These are phyloP conservation scores for Tulasnella calospora DNA, from an alignment of 768 basidiomycete species.

Conservation along the genomic window DNA sequence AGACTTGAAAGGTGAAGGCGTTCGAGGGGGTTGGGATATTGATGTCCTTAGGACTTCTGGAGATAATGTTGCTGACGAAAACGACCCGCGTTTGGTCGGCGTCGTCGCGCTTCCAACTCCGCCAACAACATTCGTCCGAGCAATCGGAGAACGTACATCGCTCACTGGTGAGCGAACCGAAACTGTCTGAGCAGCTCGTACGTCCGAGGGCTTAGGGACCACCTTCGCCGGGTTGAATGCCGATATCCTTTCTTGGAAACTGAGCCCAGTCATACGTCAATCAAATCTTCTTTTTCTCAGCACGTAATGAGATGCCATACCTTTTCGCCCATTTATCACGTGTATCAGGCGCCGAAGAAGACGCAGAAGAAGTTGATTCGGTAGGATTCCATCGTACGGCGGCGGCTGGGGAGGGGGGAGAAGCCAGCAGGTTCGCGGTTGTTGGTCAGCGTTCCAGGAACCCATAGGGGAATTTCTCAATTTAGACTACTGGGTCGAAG, in stretches of 20 bases:
- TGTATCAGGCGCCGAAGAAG: conserved; percentile 37
- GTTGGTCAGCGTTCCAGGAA: neutral
- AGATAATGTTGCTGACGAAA: neutral
- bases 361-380: neutral
- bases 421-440: conserved; percentile 8
- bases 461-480: conserved; percentile 29
- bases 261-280: neutral
- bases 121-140: neutral
- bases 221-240: conserved; percentile 17
- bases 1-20: conserved; percentile 57
- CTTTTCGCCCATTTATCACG: conserved; percentile 78
- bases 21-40: conserved; percentile 48
- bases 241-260: neutral
- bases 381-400: conserved; percentile 57
- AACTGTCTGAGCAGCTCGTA: neutral
- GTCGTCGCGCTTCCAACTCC: neutral
- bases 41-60: conserved; percentile 31
- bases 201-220: conserved; percentile 3
- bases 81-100: neutral
- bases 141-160: neutral
- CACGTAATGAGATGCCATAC: conserved; percentile 54
- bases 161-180: conserved; percentile 3
- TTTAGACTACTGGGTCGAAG: conserved; percentile 34
- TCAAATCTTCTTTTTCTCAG: conserved; percentile 32
- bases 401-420: conserved; percentile 47